These are phyloP conservation scores for Arabidopsis suecica DNA, from an alignment of 345 rosid genomes.

Conservation along the genomic window DNA sequence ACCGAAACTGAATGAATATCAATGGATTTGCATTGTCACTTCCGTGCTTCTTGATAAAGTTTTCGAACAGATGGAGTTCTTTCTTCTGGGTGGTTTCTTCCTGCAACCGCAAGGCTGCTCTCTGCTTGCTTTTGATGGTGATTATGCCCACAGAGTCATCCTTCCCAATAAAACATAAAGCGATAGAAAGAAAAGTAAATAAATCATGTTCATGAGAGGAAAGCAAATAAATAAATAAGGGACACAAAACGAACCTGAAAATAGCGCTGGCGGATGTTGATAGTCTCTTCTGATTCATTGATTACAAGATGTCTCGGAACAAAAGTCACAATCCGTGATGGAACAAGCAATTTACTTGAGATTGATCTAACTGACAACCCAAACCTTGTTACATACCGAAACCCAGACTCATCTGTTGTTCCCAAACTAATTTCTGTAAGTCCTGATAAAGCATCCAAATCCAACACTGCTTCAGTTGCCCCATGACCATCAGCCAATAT, in stretches of 20 bases:
- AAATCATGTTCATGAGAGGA: conserved; percentile 30
- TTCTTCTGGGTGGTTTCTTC: conserved; percentile 54
- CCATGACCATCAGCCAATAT: conserved; percentile 57
- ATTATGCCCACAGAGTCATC: conserved; percentile 63
- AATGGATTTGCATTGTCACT: conserved; percentile 56
- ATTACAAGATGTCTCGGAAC: conserved; percentile 76
- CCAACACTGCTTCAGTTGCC: conserved; percentile 63
- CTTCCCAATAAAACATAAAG: conserved; percentile 50
- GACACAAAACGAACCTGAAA: conserved; percentile 64
- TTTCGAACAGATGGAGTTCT: conserved; percentile 79
- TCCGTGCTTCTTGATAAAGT: conserved; percentile 79
- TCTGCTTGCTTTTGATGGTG: conserved; percentile 62
- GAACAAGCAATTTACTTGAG: conserved; percentile 55
- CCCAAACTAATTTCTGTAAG: conserved; percentile 80
- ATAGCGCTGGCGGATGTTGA: conserved; percentile 75
- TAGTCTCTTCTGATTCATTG: conserved; percentile 69
- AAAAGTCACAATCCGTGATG: conserved; percentile 69
- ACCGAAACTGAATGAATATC: conserved; percentile 68
- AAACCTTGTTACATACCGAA: conserved; percentile 65
- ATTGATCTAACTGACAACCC: conserved; percentile 71
- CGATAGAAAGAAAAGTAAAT: conserved; percentile 32
- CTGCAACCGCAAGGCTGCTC: conserved; percentile 58
- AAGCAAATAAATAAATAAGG: not conserved
- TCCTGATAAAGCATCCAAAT: conserved; percentile 89
- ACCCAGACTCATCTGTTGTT: conserved; percentile 58